Conservation (phyloP, 371 early-diverging fungal species). For the Apophysomyces elegans region DNA sequence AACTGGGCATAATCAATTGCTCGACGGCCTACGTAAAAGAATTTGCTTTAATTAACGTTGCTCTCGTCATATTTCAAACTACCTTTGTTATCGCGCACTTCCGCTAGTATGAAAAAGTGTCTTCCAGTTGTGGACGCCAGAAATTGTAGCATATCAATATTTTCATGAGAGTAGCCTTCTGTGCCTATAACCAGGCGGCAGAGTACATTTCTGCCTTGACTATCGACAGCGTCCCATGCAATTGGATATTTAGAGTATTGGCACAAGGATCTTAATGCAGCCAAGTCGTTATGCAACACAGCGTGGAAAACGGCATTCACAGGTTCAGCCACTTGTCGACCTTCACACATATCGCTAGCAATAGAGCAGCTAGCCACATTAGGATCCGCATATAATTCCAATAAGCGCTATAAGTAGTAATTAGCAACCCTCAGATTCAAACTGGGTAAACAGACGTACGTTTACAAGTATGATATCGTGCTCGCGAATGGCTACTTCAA, state of each 20-base stretch:
- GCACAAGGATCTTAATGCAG: slow-evolving; percentile 21
- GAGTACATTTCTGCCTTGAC: slow-evolving; percentile 38
- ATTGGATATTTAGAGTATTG: slow-evolving; percentile 19
- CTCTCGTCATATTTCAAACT: not conserved
- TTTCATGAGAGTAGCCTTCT: slow-evolving; percentile 40
- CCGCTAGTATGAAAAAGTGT: slow-evolving; percentile 13
- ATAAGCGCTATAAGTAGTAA: slow-evolving; percentile 29
- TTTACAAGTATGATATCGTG: slow-evolving; percentile 32
- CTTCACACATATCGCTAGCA: not conserved
- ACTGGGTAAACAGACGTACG: slow-evolving; percentile 21
- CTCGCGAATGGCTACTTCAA: slow-evolving; percentile 53
- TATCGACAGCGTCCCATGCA: slow-evolving; percentile 42
- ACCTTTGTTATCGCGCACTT: slow-evolving; percentile 29
- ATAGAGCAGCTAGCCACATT: slow-evolving; percentile 39
- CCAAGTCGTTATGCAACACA: slow-evolving; percentile 35
- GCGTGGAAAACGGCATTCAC: slow-evolving; percentile 52
- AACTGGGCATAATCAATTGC: slow-evolving; percentile 29
- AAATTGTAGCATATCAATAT: slow-evolving; percentile 36
- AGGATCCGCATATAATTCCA: slow-evolving; percentile 45
- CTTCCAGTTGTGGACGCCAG: slow-evolving; percentile 7
- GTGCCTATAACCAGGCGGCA: slow-evolving; percentile 33
- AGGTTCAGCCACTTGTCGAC: slow-evolving; percentile 15
- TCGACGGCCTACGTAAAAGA: slow-evolving; percentile 21
- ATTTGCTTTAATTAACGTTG: not conserved
- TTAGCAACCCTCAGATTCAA: not conserved